Base-by-base conservation (phyloP, 164 flowering plant genomes). In the Nelumbo lutea region DNA sequence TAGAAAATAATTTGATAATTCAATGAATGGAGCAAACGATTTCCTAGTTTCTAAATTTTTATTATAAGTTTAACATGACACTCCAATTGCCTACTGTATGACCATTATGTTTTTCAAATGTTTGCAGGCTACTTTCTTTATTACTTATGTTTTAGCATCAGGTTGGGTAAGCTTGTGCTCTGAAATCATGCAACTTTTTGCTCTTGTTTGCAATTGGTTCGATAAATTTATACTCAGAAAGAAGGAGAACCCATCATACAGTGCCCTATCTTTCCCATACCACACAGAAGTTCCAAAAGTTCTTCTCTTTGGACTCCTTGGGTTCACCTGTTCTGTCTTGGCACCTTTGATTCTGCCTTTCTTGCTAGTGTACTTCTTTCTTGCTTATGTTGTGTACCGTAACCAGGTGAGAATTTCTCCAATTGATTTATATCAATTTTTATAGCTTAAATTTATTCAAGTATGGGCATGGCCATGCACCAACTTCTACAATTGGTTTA, bases 201-300 rank as follows among this genome's bases (percentile, higher is more conserved):
- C 85, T 63, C 91, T 93, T 66, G 10, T 88, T 45, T 84, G 84
- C 74, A 86, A 82, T 78, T 46, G 71, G 58, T 68, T 87, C 56
- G 65, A n/a, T 51, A 84, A 81, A 76, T 77, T 62, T 64, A 74
- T 87, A 57, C 78, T 85, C 9, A 71, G 84, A 68, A 82, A 52
- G 3, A 79, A 80, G 69, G 85, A 83, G 40, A 81, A 70, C 59
- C 62, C 87, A 38, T 58, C 70, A 43, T 57, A 66, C 66, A 77
- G 63, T 8, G 42, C 85, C 47, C 50, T 73, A 5, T 75, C 97
- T 60, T 96, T 96, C 68, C 99, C 99, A 2, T 93, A 90, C 76
- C 98, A 96, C 74, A 93, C 93, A 9, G 98, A 96, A 86, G 78
- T 91, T 72, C 96, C 99, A 9, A 85, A 83, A 74, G 79, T 88